Percentiles rank a stretch among this genome's conserved stretches.
These are phyloP conservation scores for Endogone sp. DNA, from an alignment of 192 early-diverging fungal species.

Conservation along the genomic window DNA sequence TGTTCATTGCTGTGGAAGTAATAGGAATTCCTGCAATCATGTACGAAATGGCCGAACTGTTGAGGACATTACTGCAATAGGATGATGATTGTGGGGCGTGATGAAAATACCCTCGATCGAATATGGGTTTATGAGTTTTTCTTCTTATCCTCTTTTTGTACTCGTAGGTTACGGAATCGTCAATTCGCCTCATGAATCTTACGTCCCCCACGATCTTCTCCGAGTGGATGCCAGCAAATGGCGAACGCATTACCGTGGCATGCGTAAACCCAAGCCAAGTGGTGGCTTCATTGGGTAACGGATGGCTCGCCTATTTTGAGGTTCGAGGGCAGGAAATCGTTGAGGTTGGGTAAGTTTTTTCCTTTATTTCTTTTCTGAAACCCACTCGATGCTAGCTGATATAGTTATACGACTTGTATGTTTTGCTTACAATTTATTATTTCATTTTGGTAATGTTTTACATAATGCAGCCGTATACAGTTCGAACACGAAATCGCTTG, in stretches of 20 bases:
- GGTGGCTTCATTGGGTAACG: constrained; percentile 51
- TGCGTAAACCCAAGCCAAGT: constrained; percentile 49
- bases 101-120: too few species aligned
- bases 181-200: constrained; percentile 43
- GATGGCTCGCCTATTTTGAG: constrained; percentile 54
- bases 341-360: constrained; percentile 44
- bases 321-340: constrained; percentile 33
- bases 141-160: too few species aligned
- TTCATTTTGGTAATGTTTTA: too few species aligned
- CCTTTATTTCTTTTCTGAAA: neutral
- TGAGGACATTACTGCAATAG: too few species aligned
- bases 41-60: too few species aligned
- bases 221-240: constrained; percentile 45
- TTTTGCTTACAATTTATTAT: too few species aligned
- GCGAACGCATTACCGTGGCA: constrained; percentile 51
- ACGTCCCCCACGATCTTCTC: constrained; percentile 21
- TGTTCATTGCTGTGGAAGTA: constrained; percentile 1
- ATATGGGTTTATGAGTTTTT: too few species aligned
- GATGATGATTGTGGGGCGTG: too few species aligned
- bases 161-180: constrained; percentile 47
- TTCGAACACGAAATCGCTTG: constrained; percentile 73
- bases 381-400: constrained; percentile 16
- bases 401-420: too few species aligned
- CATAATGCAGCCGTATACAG: constrained; percentile 22
- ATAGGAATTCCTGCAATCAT: neutral